Conservation (phyloP, 2,329 filamentous ascomycete species). For the Colletotrichum karsti region DNA sequence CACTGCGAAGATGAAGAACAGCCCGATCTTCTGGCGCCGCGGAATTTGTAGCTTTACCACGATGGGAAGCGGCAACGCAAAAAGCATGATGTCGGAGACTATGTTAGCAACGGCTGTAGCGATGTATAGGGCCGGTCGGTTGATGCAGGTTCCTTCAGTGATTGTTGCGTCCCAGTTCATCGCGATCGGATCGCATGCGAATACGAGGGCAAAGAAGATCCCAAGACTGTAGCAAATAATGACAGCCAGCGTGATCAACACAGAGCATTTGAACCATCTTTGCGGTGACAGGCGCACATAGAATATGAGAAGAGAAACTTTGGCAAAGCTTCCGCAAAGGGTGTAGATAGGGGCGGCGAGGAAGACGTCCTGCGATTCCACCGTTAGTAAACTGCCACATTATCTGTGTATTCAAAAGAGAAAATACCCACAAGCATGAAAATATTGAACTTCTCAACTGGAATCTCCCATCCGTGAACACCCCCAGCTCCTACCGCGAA, state of each 20-base stretch:
- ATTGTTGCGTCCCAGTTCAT: slow-evolving; percentile 41
- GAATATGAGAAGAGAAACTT: slow-evolving; percentile 47
- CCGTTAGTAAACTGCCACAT: background rate
- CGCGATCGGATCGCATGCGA: slow-evolving; percentile 45
- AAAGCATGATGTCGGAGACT: slow-evolving; percentile 54
- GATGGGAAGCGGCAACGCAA: slow-evolving; percentile 54
- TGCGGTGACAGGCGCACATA: slow-evolving; percentile 45
- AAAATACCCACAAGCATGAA: slow-evolving; percentile 34
- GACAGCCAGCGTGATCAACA: slow-evolving; percentile 38
- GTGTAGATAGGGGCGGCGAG: slow-evolving; percentile 40
- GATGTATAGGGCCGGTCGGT: slow-evolving; percentile 55
- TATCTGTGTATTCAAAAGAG: no score
- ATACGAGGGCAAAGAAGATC: slow-evolving; percentile 45
- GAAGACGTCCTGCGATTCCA: slow-evolving; percentile 34
- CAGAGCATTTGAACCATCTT: slow-evolving; percentile 39
- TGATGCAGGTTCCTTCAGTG: slow-evolving; percentile 48
- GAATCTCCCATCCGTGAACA: slow-evolving; percentile 41
- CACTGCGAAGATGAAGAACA: slow-evolving; percentile 53
- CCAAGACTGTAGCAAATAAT: slow-evolving; percentile 40
- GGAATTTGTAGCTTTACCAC: slow-evolving; percentile 55
- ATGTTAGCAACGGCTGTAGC: slow-evolving; percentile 57
- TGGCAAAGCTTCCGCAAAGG: slow-evolving; percentile 43
- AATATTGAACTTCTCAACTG: slow-evolving; percentile 34
- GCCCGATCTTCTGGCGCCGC: slow-evolving; percentile 51
- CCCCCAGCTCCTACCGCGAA: slow-evolving; percentile 36